phyloP scores from a whole-genome alignment of 805 yeast genomes.

The Starmerella kuoi region DNA sequence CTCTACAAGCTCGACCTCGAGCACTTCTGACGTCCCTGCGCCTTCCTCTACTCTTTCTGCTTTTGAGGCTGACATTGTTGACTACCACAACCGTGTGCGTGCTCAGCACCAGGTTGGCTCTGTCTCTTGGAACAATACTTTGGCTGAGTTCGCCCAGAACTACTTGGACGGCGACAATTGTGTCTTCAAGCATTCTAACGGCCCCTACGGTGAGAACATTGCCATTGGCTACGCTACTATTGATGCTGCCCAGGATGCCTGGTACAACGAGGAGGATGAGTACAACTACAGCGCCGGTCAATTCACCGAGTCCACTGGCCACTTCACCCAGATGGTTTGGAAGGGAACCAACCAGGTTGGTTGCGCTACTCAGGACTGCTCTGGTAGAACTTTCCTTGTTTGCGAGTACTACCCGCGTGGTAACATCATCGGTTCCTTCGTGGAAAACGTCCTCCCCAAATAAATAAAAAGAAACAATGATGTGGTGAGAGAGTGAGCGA shows the following conservation, averaged over 20 bases:
- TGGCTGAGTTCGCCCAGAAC: slow-evolving; percentile 43
- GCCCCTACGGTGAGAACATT: slow-evolving; percentile 63
- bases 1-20: slow-evolving; percentile 15
- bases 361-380: slow-evolving; percentile 43
- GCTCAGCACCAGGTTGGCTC: slow-evolving; percentile 39
- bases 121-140: slow-evolving; percentile 42
- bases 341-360: slow-evolving; percentile 46
- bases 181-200: slow-evolving; percentile 50
- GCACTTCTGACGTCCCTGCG: slow-evolving; percentile 15
- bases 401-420: slow-evolving; percentile 69
- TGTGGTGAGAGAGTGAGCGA: too few relatives aligned
- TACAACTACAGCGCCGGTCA: slow-evolving; percentile 43
- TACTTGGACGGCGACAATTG: slow-evolving; percentile 39
- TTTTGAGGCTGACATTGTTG: slow-evolving; percentile 33
- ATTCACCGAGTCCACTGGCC: slow-evolving; percentile 46
- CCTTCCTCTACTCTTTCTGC: slow-evolving; percentile 22
- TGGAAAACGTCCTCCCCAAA: slow-evolving; percentile 23
- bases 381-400: slow-evolving; percentile 44
- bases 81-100: slow-evolving; percentile 50
- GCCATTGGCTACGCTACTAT: slow-evolving; percentile 52
- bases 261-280: slow-evolving; percentile 52
- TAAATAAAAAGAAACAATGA: not conserved
- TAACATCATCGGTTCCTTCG: slow-evolving; percentile 37
- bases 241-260: slow-evolving; percentile 50
- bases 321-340: slow-evolving; percentile 75